A percentile compares a stretch with the other conserved stretches of the same genome.
Conservation (phyloP, 1,284 basidiomycete genomes). For the Gomphus bonarii region DNA sequence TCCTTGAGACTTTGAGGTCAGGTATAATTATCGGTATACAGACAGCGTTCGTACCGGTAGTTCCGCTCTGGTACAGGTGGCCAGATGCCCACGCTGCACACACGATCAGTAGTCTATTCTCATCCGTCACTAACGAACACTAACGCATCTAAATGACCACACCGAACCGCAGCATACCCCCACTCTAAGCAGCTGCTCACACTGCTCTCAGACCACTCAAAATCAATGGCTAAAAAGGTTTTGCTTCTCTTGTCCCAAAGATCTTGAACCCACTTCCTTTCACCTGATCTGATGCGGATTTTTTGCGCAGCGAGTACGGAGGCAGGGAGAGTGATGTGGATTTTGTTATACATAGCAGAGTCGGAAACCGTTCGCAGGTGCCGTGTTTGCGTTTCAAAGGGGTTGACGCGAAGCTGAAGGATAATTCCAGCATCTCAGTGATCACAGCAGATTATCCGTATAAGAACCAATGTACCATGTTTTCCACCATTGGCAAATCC, state of each 20-base stretch:
- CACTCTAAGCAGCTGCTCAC: slow-evolving; percentile 60
- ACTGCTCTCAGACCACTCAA: slow-evolving; percentile 74
- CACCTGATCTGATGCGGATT: slow-evolving; percentile 55
- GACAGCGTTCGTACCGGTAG: slow-evolving; percentile 48
- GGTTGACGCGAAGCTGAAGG: slow-evolving; percentile 28
- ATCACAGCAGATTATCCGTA: background rate
- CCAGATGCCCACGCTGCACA: slow-evolving; percentile 57
- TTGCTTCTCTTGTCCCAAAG: slow-evolving; percentile 65
- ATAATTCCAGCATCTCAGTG: background rate
- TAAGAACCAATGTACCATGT: slow-evolving; percentile 37
- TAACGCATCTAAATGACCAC: slow-evolving; percentile 61
- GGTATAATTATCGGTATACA: background rate
- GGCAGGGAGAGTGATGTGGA: slow-evolving; percentile 64
- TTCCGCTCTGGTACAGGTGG: slow-evolving; percentile 72
- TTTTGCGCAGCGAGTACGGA: slow-evolving; percentile 61
- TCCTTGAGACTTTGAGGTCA: slow-evolving; percentile 29
- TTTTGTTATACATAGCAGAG: slow-evolving; percentile 59
- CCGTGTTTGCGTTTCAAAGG: slow-evolving; percentile 58
- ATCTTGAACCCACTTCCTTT: slow-evolving; percentile 53
- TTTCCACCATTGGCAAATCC: slow-evolving; percentile 56
- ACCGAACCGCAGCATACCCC: slow-evolving; percentile 72
- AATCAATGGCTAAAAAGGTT: slow-evolving; percentile 66
- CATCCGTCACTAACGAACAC: slow-evolving; percentile 23
- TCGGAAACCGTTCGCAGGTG: slow-evolving; percentile 65
- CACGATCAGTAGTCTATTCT: background rate